Conservation (phyloP, 345 rosid genomes). For the Kandelia obovata region DNA sequence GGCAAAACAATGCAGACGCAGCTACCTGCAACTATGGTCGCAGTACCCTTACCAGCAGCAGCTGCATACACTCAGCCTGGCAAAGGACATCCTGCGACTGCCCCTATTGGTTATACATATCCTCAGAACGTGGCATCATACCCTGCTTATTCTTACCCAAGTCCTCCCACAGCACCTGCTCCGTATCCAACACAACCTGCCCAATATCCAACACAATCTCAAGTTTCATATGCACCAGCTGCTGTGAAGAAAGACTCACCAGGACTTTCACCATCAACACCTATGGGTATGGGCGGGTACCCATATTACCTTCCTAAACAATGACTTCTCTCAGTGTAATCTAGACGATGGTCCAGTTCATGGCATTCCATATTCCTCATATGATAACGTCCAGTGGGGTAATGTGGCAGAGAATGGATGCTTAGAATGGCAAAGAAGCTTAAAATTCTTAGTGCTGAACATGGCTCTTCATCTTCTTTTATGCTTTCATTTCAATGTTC, state of each 20-base stretch:
- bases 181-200: conserved; percentile 38
- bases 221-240: conserved; percentile 30
- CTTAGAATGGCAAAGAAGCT: conserved; percentile 3
- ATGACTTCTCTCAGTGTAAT: conserved; percentile 1
- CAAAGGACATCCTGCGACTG: conserved; percentile 30
- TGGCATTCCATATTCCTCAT: not conserved
- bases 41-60: conserved; percentile 32
- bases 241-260: conserved; percentile 37
- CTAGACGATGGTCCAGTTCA: not conserved
- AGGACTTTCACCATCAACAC: conserved; percentile 32
- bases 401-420: not conserved
- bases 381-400: not conserved
- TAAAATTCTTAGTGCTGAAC: not conserved
- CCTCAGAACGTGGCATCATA: conserved; percentile 41
- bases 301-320: conserved; percentile 36
- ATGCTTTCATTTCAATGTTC: not conserved
- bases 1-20: conserved; percentile 42
- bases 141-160: conserved; percentile 34
- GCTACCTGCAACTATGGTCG: conserved; percentile 32
- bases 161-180: conserved; percentile 36
- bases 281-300: conserved; percentile 50
- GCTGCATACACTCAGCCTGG: conserved; percentile 48
- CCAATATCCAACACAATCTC: conserved; percentile 36
- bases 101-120: conserved; percentile 42
- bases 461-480: not conserved